Percentiles rank a stretch among this genome's conserved stretches.
Evolutionary conservation across 2,329 filamentous ascomycete species (phyloP).

Genomic region (Diaporthe sp.): DNA sequence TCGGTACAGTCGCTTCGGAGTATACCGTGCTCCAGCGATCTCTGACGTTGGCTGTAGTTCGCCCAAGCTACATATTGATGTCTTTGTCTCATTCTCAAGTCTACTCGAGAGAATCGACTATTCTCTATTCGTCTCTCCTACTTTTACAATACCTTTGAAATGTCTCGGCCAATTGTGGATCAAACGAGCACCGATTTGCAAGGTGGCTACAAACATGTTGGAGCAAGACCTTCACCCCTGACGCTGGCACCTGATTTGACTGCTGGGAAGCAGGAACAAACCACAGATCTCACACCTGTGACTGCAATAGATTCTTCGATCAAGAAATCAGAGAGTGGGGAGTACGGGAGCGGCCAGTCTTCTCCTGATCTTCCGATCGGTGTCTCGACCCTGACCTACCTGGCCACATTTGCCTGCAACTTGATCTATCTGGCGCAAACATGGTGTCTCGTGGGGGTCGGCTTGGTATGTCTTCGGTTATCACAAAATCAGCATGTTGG

Average conservation of each 20-base stretch:
- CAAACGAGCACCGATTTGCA: neutral
- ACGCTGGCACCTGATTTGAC: neutral
- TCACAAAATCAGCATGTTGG: neutral
- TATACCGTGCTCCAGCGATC: neutral
- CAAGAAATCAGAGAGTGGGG: neutral
- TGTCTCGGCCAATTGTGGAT: neutral
- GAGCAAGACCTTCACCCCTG: neutral
- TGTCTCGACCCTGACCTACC: constrained; percentile 9
- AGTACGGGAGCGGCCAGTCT: neutral
- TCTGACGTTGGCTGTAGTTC: neutral
- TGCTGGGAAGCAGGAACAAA: neutral
- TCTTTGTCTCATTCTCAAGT: neutral
- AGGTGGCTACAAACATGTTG: neutral
- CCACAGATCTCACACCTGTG: neutral
- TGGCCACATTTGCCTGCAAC: constrained; percentile 9
- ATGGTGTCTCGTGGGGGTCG: constrained; percentile 5
- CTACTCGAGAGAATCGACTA: neutral
- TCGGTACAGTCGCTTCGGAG: no score
- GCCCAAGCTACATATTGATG: neutral
- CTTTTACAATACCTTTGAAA: neutral
- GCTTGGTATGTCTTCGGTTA: neutral
- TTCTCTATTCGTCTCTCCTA: neutral
- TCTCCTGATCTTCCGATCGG: neutral
- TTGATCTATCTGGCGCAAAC: constrained; percentile 11
- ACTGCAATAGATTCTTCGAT: neutral